Evolutionary conservation across 495 filamentous ascomycete genomes (phyloP).

Genomic region (Podospora pseudopauciseta): DNA sequence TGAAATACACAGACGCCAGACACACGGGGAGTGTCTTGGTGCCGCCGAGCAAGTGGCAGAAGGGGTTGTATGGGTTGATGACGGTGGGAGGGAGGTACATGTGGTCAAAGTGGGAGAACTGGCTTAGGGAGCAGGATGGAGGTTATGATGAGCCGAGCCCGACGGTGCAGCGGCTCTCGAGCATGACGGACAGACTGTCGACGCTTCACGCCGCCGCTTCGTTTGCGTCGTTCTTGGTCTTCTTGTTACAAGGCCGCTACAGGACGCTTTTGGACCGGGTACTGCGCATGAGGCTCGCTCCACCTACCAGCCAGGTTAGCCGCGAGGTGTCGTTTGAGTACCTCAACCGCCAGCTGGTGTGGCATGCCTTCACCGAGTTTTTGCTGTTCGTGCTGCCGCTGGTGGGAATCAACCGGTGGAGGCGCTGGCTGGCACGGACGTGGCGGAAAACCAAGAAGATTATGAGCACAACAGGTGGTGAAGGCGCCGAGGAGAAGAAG

Average conservation of each 20-base stretch:
- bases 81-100: constrained; percentile 85
- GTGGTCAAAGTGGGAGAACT: constrained; percentile 88
- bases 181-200: constrained; percentile 63
- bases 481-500: constrained; percentile 48
- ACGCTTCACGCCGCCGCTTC: constrained; percentile 74
- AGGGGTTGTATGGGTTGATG: constrained; percentile 74
- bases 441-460: constrained; percentile 73
- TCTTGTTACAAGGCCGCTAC: constrained; percentile 85
- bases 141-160: constrained; percentile 58
- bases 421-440: constrained; percentile 77
- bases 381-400: constrained; percentile 91
- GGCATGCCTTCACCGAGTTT: constrained; percentile 99
- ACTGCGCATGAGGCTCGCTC: constrained; percentile 78
- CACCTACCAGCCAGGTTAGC: constrained; percentile 74
- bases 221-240: constrained; percentile 81
- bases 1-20: constrained; percentile 84
- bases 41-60: constrained; percentile 70
- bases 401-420: constrained; percentile 89
- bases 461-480: constrained; percentile 46
- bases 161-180: constrained; percentile 55
- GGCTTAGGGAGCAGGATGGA: constrained; percentile 70
- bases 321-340: constrained; percentile 96
- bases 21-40: constrained; percentile 56
- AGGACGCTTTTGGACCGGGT: constrained; percentile 85
- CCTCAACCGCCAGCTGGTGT: constrained; percentile 93